Evolutionary conservation across 1,139 yeast genomes (phyloP).

Genomic region (Hansenula sp.): DNA sequence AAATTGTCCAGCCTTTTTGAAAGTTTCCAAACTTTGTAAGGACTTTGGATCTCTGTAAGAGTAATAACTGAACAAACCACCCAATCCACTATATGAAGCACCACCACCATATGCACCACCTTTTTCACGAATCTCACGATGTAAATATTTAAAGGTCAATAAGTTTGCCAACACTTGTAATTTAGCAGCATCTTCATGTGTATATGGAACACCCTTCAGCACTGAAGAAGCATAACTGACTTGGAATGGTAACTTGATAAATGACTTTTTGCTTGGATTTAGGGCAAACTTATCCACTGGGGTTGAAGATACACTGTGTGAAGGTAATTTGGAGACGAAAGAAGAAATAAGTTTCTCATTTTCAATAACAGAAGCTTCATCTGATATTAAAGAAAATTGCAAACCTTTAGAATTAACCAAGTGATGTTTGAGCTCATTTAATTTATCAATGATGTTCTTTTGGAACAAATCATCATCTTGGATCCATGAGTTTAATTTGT

Average conservation of each 20-base stretch:
- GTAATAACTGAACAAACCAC: constrained; percentile 76
- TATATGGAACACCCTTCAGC: constrained; percentile 61
- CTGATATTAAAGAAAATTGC: constrained; percentile 59
- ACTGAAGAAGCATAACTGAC: constrained; percentile 81
- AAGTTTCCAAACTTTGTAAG: constrained; percentile 57
- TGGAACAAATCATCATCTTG: constrained; percentile 55
- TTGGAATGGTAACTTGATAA: constrained; percentile 79
- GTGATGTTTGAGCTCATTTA: constrained; percentile 48
- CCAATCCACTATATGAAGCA: constrained; percentile 73
- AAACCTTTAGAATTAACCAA: constrained; percentile 38
- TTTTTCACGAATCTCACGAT: constrained; percentile 86
- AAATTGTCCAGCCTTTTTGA: constrained; percentile 51
- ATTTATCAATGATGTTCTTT: constrained; percentile 56
- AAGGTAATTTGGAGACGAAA: constrained; percentile 23
- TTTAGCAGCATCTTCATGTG: constrained; percentile 74
- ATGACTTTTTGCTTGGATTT: constrained; percentile 31
- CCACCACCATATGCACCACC: constrained; percentile 99
- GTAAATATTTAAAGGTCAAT: constrained; percentile 77
- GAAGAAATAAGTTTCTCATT: constrained; percentile 36
- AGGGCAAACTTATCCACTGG: constrained; percentile 7
- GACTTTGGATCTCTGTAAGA: constrained; percentile 96
- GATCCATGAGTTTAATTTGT: constrained; percentile 48
- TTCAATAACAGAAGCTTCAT: constrained; percentile 33
- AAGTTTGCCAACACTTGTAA: constrained; percentile 79
- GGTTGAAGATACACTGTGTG: background rate